Evolutionary conservation across 371 early-diverging fungal genomes (phyloP), one percentile per base, ranked within the genome.

Genomic region (Mortierella sp.): DNA sequence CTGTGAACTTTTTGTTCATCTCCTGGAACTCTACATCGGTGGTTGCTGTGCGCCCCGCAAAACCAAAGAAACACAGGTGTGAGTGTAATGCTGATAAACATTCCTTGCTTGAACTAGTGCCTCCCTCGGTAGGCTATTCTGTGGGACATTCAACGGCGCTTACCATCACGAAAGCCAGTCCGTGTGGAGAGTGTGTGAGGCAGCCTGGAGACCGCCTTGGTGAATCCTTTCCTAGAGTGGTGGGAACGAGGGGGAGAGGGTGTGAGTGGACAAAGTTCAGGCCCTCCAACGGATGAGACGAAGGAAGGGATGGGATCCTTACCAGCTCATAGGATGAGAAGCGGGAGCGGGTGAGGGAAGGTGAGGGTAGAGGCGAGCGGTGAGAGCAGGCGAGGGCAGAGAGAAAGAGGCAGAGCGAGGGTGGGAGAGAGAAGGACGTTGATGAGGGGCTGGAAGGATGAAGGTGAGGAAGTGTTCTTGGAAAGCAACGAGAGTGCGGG

Each of bases 21-120:
- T 82, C 85, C 34, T 83, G 78, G 81, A 86, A 94, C 61, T 91
- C 91, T 26, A 82, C 74, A 69, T 95, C 95, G 39, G 72, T 80
- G 3, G 93, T 93, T 26, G 80, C 91, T 88, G 50, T 41, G 60
- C 3, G 27, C 3, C 8, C 24, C 48, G 8, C 24, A 48, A 21
- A 10, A 23, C 13, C 27, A 50, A 28, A 27, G 30, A 26, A 16
- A 27, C 10, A 34, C 7, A 34, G 34, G 34, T 34, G 7, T 34
- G 34, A 28, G 8, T 55, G 21, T 58, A 21, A 12, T 47, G 21
- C 38, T 58, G 21, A 10, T 38, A 26, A 16, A 8, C 30, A 2
- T 6, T 27, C 24, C 28, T 28, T 39, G 41, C 19, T 30, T 21
- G 23, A 26, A 30, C 28, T 19, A 55, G 30, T 13, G 21, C 13